Evolutionary conservation across 306 rosid genomes (phyloP).

Genomic region (Pueraria montana): DNA sequence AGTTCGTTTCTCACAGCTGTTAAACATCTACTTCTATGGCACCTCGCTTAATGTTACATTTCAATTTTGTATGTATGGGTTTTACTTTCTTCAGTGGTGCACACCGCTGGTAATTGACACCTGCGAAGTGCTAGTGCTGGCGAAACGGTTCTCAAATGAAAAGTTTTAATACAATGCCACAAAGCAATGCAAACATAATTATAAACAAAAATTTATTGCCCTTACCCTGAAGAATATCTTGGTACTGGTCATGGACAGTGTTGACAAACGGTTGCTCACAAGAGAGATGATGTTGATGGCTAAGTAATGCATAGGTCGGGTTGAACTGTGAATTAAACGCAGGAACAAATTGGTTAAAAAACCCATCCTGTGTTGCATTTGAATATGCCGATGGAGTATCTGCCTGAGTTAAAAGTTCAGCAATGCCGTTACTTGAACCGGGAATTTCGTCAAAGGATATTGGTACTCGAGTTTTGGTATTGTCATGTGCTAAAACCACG

Average conservation of each 20-base stretch:
- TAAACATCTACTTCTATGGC: neutral
- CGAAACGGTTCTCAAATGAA: neutral
- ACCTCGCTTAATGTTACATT: neutral
- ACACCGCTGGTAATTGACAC: neutral
- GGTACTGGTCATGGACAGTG: neutral
- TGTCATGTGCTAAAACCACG: constrained; percentile 8
- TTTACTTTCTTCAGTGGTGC: neutral
- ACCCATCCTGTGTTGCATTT: neutral
- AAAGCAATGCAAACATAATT: neutral
- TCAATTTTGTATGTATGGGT: neutral
- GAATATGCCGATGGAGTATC: constrained; percentile 12
- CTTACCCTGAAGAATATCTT: constrained; percentile 51
- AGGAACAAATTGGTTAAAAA: constrained; percentile 35
- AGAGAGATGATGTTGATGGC: neutral
- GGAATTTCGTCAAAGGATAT: constrained; percentile 6
- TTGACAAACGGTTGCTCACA: neutral
- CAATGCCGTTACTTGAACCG: constrained; percentile 34
- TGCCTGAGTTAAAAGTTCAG: constrained; percentile 45
- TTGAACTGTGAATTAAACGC: constrained; percentile 24
- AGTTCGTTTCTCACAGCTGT: neutral
- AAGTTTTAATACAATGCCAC: neutral
- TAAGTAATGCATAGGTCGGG: neutral
- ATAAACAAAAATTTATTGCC: constrained; percentile 15
- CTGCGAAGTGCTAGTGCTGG: neutral
- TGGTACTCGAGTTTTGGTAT: constrained; percentile 3